Base-by-base conservation (phyloP, 2,329 filamentous ascomycete species). In the Ascochyta lentis region DNA sequence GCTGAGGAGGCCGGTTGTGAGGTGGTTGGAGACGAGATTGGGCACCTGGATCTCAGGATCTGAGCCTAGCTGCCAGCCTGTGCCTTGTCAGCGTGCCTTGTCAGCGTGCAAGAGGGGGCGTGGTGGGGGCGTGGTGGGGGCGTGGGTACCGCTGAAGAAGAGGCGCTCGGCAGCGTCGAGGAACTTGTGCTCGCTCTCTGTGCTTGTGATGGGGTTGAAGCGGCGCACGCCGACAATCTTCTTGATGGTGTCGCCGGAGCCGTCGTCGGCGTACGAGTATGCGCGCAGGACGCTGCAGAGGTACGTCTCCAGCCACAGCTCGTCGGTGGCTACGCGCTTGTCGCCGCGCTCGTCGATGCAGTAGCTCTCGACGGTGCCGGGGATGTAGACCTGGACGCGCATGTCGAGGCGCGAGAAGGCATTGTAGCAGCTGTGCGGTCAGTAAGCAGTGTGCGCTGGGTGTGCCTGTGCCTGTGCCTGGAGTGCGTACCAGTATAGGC, bases 41-140 rank as follows among this genome's bases (percentile, higher is more conserved):
- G 95, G 95, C 3, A 99, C 94, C 77, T 99, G 95, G 5, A 98
- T 96, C 70, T 97, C 91, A 0, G 94, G 94, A 73, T 99, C 95
- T 16, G 95, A 98, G 51, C 95, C 96, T 23, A 99, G 81, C 77
- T 98, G 94, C 87, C 93, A 96, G 61, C 93, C 92, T 69, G 23
- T 24, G 12, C 12, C 5, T 10, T n/a, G 53, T 65, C 56, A 43
- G 63, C 50, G 8, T 19, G 4, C 29, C 5, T 10, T n/a, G 53
- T 65, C 56, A 43, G 63, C 50, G 8, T 19, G 4, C 29, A 12
- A 4, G 12, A 12, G 8, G 8, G 8, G 9, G 9, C 27, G 19
- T 19, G 8, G 27, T 29, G 9, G 27, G 8, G n/a, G n/a, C n/a
- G n/a, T n/a, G n/a, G n/a, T n/a, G n/a, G n/a, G 27, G 12, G 27